Evolutionary conservation across 78 protist genomes (phyloP), one percentile per base, ranked within the genome.

Genomic region (Dictyostelium citrinum): DNA sequence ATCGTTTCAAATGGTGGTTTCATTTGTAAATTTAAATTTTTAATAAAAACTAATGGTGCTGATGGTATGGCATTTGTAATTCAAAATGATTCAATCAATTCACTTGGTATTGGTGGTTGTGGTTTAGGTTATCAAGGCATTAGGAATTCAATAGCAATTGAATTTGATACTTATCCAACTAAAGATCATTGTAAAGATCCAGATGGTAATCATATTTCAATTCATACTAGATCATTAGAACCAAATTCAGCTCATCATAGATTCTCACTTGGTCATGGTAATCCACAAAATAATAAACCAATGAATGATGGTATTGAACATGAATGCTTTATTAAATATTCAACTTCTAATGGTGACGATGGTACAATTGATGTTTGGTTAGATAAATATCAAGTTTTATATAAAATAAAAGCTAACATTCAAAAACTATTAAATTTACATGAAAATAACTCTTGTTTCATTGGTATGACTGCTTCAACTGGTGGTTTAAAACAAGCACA

Each of bases 1-100:
- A 46, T 90, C 17, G 9, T 75, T 22, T 75, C 81, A 1, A 24
- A 35, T 8, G 49, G 49, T 49, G 91, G 83, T 7, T 95, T 80
- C 12, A 45, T 64, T 43, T 61, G 76, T 24, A 84, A 27, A 45
- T 75, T 86, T 51, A 29, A 41, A 49, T 95, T 95, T 81, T 43
- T 29, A 46, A 95, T 82, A 31, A 55, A 31, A 14, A 43, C 24
- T 24, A 20, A 31, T 33, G 96, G 96, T 33, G 96, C 96, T 7
- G 96, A 95, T 49, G 96, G 96, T 35, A 76, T 95, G 91, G 96
- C 96, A 45, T 90, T 95, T 68, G 95, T 95, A 7, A 29, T 95
- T 27, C 96, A 95, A 35, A 95, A 95, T 49, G 67, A 95, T 24
- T n/a, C 76, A 2, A 9, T 11, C 2, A 17, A 29, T 39, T 29